A percentile compares a stretch with the other conserved stretches of the same genome.
Evolutionary conservation across 2,329 filamentous ascomycete species (phyloP).

Genomic region (Diaporthe australafricana): DNA sequence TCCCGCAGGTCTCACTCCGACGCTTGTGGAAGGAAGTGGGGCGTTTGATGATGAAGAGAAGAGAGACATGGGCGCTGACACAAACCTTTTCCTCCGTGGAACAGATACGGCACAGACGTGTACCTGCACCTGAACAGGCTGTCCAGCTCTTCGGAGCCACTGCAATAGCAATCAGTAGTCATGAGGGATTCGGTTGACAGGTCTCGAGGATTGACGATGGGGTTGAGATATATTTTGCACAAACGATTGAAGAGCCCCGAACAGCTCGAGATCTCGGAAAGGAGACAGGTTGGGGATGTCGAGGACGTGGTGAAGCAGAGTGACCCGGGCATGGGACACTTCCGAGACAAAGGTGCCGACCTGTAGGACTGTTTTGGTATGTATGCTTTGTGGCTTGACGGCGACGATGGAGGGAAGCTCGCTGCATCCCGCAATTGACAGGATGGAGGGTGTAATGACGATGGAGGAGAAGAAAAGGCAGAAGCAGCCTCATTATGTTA

Average conservation of each 20-base stretch:
- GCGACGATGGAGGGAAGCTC: background rate
- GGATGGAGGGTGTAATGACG: background rate
- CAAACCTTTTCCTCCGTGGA: constrained; percentile 51
- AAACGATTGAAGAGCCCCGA: constrained; percentile 71
- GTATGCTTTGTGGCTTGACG: background rate
- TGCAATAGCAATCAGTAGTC: constrained; percentile 95
- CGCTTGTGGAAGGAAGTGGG: background rate
- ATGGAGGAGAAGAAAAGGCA: background rate
- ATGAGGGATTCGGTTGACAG: constrained; percentile 75
- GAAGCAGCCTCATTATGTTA: background rate
- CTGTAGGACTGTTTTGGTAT: constrained; percentile 41
- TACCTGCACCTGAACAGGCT: constrained; percentile 97
- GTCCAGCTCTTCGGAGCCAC: constrained; percentile 93
- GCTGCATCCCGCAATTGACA: background rate
- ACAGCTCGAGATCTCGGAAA: constrained; percentile 79
- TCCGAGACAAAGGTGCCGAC: constrained; percentile 41
- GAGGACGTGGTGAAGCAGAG: constrained; percentile 77
- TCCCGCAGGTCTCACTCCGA: constrained; percentile 16
- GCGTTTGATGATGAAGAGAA: too few species aligned
- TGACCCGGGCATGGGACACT: constrained; percentile 34
- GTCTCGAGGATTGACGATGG: constrained; percentile 75
- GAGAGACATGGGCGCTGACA: background rate
- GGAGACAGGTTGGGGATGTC: constrained; percentile 90
- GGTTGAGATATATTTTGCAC: constrained; percentile 61
- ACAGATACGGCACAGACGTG: constrained; percentile 92